Base-by-base conservation (phyloP, 2,329 filamentous ascomycete species). In the Diplocarpon mali region DNA sequence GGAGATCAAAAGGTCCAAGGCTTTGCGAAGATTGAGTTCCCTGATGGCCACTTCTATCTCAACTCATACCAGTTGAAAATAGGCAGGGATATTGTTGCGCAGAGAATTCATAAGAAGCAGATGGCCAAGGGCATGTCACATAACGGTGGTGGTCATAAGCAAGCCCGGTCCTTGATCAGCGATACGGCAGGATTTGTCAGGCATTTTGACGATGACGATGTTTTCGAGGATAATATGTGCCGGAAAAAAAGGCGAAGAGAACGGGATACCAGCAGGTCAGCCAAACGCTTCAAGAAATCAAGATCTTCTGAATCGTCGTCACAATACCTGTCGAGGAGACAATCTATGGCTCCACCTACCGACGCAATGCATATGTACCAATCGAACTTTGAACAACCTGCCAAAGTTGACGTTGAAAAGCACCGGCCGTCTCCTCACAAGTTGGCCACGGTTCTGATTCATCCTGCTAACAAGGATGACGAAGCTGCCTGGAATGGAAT, bases 31-130 rank as follows among this genome's bases (percentile, higher is more conserved):
- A 63, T 89, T 49, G 75, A 80, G 56, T 88, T 89, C 59, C 72
- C 75, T 53, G 84, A 89, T 66, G 82, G 83, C 58, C 74, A 79
- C 45, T 88, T 85, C 61, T 83, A 85, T 63, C 83, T 89, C 78
- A 85, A 79, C 41, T 86, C 82, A 1, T 81, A 80, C 55, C 72
- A 76, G 42, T 73, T 88, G 54, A 75, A 84, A 45, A 76, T 89
- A 24, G 83, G 83, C 44, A 79, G 84, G 49, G 83, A 88, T 28
- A 14, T 43, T 17, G 24, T 10, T 10, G 27, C 30, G 10, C 35
- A 40, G 13, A 34, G 28, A 9, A 9, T 16, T 39, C 31, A 38
- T 2, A 17, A 32, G 30, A 30, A n/a, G 30, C 15, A 11, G 10
- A 31, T 10, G 6, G 13, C n/a, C 6, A 16, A 28, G 28, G 14